A percentile compares a stretch with the other conserved stretches of the same genome.
Conservation (phyloP, 2,329 filamentous ascomycete species). For the Penicillium oxalicum region DNA sequence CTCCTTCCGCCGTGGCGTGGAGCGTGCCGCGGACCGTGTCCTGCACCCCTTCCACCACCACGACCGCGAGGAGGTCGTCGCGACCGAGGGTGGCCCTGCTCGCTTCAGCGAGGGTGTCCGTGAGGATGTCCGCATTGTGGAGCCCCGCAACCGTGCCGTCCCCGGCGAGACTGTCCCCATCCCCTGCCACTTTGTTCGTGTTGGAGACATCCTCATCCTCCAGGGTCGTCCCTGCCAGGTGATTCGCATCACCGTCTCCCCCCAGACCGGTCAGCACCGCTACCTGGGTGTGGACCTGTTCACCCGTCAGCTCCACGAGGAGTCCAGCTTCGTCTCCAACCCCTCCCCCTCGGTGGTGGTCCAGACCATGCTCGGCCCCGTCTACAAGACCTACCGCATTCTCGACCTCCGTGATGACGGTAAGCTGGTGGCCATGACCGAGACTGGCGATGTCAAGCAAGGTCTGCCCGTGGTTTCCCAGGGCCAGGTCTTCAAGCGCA, state of each 20-base stretch:
- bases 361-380: conserved; percentile 97
- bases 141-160: conserved; percentile 45
- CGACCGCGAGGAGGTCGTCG: conserved; percentile 39
- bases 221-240: conserved; percentile 99
- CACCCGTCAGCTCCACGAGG: conserved; percentile 99
- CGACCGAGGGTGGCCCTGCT: conserved; percentile 42
- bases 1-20: conserved; percentile 65
- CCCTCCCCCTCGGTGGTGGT: conserved; percentile 93
- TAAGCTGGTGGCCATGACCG: conserved; percentile 90
- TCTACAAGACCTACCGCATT: conserved; percentile 99
- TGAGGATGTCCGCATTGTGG: conserved; percentile 46
- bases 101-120: conserved; percentile 40
- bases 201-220: conserved; percentile 96
- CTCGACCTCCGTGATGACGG: conserved; percentile 87
- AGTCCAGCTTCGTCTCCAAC: conserved; percentile 97
- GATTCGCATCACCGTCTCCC: conserved; percentile 97
- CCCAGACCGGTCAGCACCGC: conserved; percentile 97
- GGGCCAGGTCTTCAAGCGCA: conserved; percentile 76
- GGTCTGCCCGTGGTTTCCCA: conserved; percentile 89
- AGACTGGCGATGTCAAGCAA: conserved; percentile 98
- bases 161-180: conserved; percentile 86
- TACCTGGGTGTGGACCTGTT: conserved; percentile 99
- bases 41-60: conserved; percentile 57
- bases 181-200: conserved; percentile 98
- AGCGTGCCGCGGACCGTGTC: conserved; percentile 60